Percentiles rank a stretch among this genome's conserved stretches.
Conservation (phyloP, 164 flowering plant species). For the Litsea cubeba region DNA sequence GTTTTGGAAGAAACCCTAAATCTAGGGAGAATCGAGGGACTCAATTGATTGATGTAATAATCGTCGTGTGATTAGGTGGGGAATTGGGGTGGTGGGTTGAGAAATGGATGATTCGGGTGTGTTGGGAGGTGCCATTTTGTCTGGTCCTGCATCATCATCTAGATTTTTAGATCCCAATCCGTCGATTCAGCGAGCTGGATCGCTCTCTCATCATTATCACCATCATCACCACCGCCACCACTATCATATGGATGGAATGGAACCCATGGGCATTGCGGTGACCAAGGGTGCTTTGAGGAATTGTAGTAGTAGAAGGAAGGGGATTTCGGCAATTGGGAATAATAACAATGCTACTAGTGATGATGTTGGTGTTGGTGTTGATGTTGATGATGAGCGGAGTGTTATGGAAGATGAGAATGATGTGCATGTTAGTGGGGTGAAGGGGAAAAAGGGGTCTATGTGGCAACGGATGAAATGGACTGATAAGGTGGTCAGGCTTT, state of each 20-base stretch:
- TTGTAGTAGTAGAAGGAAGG: slow-evolving; percentile 37
- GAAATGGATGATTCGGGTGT: slow-evolving; percentile 35
- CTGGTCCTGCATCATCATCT: slow-evolving; percentile 23
- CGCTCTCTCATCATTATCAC: slow-evolving; percentile 17
- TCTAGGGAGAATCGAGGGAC: neutral
- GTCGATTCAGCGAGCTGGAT: slow-evolving; percentile 19
- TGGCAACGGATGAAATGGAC: slow-evolving; percentile 83
- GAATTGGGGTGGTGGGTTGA: neutral
- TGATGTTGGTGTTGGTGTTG: slow-evolving; percentile 8
- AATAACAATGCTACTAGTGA: neutral
- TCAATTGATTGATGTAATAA: neutral
- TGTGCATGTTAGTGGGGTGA: slow-evolving; percentile 17
- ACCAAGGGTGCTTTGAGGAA: slow-evolving; percentile 19
- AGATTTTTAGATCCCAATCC: slow-evolving; percentile 28
- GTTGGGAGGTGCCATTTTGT: slow-evolving; percentile 39
- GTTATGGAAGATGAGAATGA: slow-evolving; percentile 21
- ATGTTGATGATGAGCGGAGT: slow-evolving; percentile 10
- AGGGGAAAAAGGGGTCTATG: slow-evolving; percentile 36
- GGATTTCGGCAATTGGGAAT: neutral
- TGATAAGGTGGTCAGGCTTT: slow-evolving; percentile 46
- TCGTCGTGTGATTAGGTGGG: neutral
- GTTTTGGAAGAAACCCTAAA: neutral
- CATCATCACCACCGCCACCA: slow-evolving; percentile 8
- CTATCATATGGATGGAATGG: slow-evolving; percentile 2
- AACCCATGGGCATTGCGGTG: slow-evolving; percentile 21